Evolutionary conservation across 106 monocot species (phyloP).

Genomic region (Hemerocallis citrina): DNA sequence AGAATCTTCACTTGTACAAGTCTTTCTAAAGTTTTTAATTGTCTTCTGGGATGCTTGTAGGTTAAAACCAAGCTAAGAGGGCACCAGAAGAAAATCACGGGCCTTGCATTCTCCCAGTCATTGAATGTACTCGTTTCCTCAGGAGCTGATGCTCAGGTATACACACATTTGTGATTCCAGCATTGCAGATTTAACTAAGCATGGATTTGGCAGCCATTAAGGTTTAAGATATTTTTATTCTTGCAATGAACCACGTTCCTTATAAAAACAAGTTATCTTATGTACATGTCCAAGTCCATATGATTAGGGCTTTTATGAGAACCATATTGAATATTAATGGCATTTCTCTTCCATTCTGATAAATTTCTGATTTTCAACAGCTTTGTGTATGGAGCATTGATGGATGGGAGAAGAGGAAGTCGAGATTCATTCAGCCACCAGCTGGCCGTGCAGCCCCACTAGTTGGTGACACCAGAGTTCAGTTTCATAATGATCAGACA

Average conservation of each 20-base stretch:
- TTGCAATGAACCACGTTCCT: not conserved
- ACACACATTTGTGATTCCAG: not conserved
- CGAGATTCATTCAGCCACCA: constrained; percentile 74
- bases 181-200: not conserved
- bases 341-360: not conserved
- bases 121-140: constrained; percentile 82
- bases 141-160: constrained; percentile 95
- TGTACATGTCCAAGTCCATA: no score
- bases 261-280: no score
- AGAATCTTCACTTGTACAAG: not conserved
- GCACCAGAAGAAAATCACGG: constrained; percentile 33
- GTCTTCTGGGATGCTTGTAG: constrained; percentile 16
- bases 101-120: constrained; percentile 89
- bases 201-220: not conserved
- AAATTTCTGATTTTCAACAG: constrained; percentile 20
- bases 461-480: constrained; percentile 89
- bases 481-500: constrained; percentile 94
- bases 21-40: not conserved
- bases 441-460: constrained; percentile 45
- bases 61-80: constrained; percentile 95
- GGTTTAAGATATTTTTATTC: no score
- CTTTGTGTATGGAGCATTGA: constrained; percentile 97
- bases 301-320: not conserved
- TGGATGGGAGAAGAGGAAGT: constrained; percentile 94
- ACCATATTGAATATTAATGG: not conserved